Base-by-base conservation (phyloP, 305 asterid species). In the Ilex paraguariensis region DNA sequence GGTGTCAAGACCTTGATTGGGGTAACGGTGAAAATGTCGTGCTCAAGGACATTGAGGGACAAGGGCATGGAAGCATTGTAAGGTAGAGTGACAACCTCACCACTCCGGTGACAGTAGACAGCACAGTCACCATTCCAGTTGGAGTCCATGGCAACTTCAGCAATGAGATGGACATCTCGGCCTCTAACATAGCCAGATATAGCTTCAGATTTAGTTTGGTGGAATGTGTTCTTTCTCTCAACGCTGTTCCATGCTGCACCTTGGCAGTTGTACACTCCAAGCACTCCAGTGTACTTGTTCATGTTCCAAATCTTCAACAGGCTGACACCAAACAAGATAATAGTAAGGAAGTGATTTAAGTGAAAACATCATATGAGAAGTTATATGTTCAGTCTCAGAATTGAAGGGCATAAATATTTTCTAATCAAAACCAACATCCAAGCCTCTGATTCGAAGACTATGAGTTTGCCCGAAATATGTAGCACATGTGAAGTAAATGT, bases 231-330 rank as follows among this genome's bases (percentile, higher is more conserved):
- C 85, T 77, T 91, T 74, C 89, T 82, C 87, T 87, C 97, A 46
- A 64, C 60, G n/a, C 67, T 65, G 62, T 79, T 87, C 98, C 97
- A 89, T 13, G 98, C 96, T 48, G 98, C 98, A 28, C 98, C 98
- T 59, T 92, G 98, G 65, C 97, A 92, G 76, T 92, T 92, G 85
- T 92, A 92, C 13, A 87, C 87, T 31, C 97, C 98, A 8, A 91
- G 74, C 2, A 87, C 87, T 63, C 97, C 97, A 13, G 83, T 84
- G 71, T 76, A 72, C 69, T 91, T 91, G 92, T 91, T 91, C 86
- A 91, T 84, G 81, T 89, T 91, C 98, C 98, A 91, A 72, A 89
- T 89, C 87, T 91, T 91, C 84, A 91, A 74, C 65, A 89, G 58
- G 71, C 98, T 91, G 79, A 71, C 15, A 44, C 52, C 49, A 56